Conservation (phyloP, 2,329 filamentous ascomycete genomes). For the Venturia effusa region DNA sequence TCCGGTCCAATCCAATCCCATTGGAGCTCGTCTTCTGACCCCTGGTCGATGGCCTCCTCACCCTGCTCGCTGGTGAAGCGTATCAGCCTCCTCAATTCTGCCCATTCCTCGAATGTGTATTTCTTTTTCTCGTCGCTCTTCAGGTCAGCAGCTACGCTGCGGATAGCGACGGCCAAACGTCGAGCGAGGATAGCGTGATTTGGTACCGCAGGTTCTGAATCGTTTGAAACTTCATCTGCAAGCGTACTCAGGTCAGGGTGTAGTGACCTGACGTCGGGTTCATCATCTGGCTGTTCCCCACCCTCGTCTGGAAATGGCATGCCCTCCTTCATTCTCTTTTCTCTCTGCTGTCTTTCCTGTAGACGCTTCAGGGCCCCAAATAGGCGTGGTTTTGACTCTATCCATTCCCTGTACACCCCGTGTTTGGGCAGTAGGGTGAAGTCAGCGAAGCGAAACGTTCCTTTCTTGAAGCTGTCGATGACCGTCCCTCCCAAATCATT, state of each 20-base stretch:
- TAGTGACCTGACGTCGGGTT: conserved; percentile 21
- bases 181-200: conserved; percentile 48
- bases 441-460: conserved; percentile 49
- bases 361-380: conserved; percentile 11
- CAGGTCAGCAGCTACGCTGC: conserved; percentile 52
- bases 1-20: conserved; percentile 66
- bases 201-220: conserved; percentile 22
- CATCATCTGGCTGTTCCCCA: conserved; percentile 21
- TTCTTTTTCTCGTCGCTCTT: conserved; percentile 45
- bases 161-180: conserved; percentile 59
- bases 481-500: conserved; percentile 77
- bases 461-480: conserved; percentile 54
- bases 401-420: conserved; percentile 42
- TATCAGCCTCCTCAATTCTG: conserved; percentile 69
- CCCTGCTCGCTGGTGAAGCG: conserved; percentile 33
- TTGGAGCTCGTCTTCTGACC: conserved; percentile 48
- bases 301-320: conserved; percentile 26
- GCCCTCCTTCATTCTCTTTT: conserved; percentile 34
- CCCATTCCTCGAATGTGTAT: conserved; percentile 80
- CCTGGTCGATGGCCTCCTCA: conserved; percentile 25
- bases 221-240: neutral
- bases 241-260: neutral
- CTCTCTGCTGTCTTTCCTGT: conserved; percentile 19
- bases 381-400: conserved; percentile 38
- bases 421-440: conserved; percentile 54